These are phyloP conservation scores for Didymella segeticola DNA, from an alignment of 2,329 filamentous ascomycete genomes.

Conservation along the genomic window DNA sequence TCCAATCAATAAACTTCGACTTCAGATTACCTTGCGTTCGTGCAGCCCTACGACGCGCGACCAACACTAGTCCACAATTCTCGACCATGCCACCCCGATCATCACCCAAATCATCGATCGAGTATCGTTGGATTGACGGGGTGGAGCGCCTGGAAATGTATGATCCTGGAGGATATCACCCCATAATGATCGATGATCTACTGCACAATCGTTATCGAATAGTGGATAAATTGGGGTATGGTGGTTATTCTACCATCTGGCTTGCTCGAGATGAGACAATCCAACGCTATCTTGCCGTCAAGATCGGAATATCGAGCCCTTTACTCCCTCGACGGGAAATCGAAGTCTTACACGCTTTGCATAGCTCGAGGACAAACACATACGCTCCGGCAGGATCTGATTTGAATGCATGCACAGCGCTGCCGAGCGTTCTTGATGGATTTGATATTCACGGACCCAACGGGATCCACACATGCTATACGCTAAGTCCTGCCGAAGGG, in stretches of 20 bases:
- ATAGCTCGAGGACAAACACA: constrained; percentile 6
- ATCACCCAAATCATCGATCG: constrained; percentile 7
- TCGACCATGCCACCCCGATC: constrained; percentile 13
- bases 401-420: background rate
- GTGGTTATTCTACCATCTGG: constrained; percentile 30
- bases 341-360: constrained; percentile 11
- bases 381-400: background rate
- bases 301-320: constrained; percentile 18
- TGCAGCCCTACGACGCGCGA: constrained; percentile 7
- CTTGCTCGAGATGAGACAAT: constrained; percentile 21
- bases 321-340: constrained; percentile 14
- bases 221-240: constrained; percentile 30
- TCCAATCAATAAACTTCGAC: constrained; percentile 1
- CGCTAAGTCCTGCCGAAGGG: constrained; percentile 15
- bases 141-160: constrained; percentile 22
- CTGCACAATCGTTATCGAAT: constrained; percentile 27
- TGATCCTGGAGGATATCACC: constrained; percentile 24
- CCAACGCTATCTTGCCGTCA: constrained; percentile 18
- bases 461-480: constrained; percentile 18
- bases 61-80: constrained; percentile 6
- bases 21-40: constrained; percentile 3
- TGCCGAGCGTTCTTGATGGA: constrained; percentile 13
- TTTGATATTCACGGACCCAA: constrained; percentile 16
- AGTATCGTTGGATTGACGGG: constrained; percentile 21
- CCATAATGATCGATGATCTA: constrained; percentile 26